Evolutionary conservation across 495 filamentous ascomycete genomes (phyloP).

Genomic region (Annulohypoxylon maeteangense): DNA sequence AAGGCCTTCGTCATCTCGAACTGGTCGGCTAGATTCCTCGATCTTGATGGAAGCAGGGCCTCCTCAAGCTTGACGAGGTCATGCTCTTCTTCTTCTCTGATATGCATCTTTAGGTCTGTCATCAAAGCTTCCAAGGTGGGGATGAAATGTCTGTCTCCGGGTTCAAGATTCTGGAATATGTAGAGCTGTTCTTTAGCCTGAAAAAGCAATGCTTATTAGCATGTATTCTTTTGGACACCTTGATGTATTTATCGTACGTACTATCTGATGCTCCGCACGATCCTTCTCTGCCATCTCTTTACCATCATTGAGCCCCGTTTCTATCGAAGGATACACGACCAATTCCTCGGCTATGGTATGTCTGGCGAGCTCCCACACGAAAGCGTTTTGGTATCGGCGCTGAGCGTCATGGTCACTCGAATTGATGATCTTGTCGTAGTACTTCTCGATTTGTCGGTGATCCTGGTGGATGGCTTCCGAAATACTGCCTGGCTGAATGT

Average conservation of each 20-base stretch:
- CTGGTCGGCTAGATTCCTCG: slow-evolving; percentile 58
- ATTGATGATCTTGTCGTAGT: slow-evolving; percentile 66
- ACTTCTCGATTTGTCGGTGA: slow-evolving; percentile 69
- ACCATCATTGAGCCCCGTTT: slow-evolving; percentile 64
- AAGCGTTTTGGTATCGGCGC: slow-evolving; percentile 69
- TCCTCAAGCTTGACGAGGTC: slow-evolving; percentile 68
- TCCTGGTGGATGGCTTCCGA: slow-evolving; percentile 64
- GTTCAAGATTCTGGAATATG: slow-evolving; percentile 65
- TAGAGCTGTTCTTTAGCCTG: slow-evolving; percentile 74
- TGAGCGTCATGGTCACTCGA: slow-evolving; percentile 60
- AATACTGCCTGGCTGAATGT: slow-evolving; percentile 17
- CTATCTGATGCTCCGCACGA: slow-evolving; percentile 66
- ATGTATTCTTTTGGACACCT: not conserved
- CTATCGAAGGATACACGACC: slow-evolving; percentile 74
- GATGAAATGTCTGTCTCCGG: slow-evolving; percentile 60
- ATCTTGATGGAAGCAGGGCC: slow-evolving; percentile 51
- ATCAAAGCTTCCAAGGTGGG: slow-evolving; percentile 65
- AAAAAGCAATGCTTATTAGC: not conserved
- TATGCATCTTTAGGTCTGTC: slow-evolving; percentile 64
- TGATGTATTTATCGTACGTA: slow-evolving; percentile 38
- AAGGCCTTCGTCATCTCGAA: slow-evolving; percentile 71
- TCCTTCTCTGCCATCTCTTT: slow-evolving; percentile 66
- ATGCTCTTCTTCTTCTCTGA: slow-evolving; percentile 67
- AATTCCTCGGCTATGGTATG: slow-evolving; percentile 75
- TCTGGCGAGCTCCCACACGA: slow-evolving; percentile 77